phyloP scores from a whole-genome alignment of 768 basidiomycete genomes.

The Leucogyrophana mollusca region DNA sequence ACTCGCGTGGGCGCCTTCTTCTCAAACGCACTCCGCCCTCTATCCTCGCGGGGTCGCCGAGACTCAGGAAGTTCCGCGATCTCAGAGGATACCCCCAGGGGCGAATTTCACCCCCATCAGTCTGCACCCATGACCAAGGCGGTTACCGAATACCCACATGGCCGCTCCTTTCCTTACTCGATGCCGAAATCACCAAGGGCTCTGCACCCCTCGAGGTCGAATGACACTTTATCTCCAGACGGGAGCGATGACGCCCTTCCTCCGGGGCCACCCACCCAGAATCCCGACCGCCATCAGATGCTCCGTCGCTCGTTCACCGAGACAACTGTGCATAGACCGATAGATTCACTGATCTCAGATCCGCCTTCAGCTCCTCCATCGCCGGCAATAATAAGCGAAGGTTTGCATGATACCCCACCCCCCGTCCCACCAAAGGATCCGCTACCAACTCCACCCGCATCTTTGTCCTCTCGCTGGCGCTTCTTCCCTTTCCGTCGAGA shows the following conservation, averaged over 20 bases:
- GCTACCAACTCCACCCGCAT: conserved; percentile 17
- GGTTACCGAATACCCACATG: conserved; percentile 5
- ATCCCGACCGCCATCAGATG: conserved; percentile 9
- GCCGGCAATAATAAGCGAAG: conserved; percentile 10
- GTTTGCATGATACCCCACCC: conserved; percentile 21
- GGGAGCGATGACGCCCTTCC: conserved; percentile 4
- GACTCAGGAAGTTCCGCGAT: conserved; percentile 34
- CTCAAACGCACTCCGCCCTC: conserved; percentile 50
- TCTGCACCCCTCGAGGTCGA: conserved; percentile 22
- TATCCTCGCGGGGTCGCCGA: conserved; percentile 35
- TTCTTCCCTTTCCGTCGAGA: conserved; percentile 50
- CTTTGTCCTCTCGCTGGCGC: conserved; percentile 45
- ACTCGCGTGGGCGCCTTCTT: conserved; percentile 55
- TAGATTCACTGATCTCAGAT: conserved; percentile 8
- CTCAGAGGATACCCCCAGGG: conserved; percentile 18
- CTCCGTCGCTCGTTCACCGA: conserved; percentile 15
- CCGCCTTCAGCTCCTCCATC: conserved; percentile 12
- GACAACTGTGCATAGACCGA: conserved; percentile 5
- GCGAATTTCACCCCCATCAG: conserved; percentile 18
- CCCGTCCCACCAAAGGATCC: conserved; percentile 28
- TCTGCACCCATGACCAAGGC: conserved; percentile 13
- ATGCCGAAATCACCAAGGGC: conserved; percentile 18
- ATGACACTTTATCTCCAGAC: conserved; percentile 21
- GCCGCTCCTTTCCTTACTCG: conserved; percentile 18
- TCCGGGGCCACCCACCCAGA: conserved; percentile 9